Evolutionary conservation across 345 rosid species (phyloP).

Genomic region (Adansonia digitata): DNA sequence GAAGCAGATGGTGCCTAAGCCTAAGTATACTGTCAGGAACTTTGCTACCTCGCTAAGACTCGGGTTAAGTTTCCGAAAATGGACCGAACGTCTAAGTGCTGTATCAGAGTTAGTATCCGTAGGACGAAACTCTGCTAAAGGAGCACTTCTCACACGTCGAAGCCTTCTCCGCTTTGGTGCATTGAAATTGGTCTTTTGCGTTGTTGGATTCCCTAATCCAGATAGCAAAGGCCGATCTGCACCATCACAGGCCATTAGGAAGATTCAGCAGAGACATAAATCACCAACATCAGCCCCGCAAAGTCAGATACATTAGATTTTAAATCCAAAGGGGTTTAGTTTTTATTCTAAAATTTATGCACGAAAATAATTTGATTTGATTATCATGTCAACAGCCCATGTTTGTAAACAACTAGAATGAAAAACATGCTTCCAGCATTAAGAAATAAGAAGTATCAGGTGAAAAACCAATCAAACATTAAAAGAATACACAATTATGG

Average conservation of each 20-base stretch:
- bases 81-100: slow-evolving; percentile 26
- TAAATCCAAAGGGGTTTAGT: not conserved
- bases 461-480: no score
- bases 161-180: slow-evolving; percentile 37
- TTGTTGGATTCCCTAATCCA: slow-evolving; percentile 19
- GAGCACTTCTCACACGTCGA: slow-evolving; percentile 67
- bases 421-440: not conserved
- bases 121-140: slow-evolving; percentile 37
- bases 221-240: slow-evolving; percentile 47
- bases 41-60: slow-evolving; percentile 38
- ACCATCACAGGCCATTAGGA: slow-evolving; percentile 46
- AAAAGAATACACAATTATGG: no score
- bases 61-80: slow-evolving; percentile 40
- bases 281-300: not conserved
- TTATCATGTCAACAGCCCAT: not conserved
- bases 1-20: slow-evolving; percentile 56
- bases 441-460: no score
- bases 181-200: slow-evolving; percentile 21
- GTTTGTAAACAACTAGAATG: not conserved
- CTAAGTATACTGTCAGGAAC: slow-evolving; percentile 42
- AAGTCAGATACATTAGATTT: not conserved
- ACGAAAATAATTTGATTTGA: not conserved
- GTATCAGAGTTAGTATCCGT: slow-evolving; percentile 17
- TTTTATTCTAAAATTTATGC: not conserved
- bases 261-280: not conserved